Base-by-base conservation (phyloP, 2,329 filamentous ascomycete genomes). In the Aspergillus awamori region DNA sequence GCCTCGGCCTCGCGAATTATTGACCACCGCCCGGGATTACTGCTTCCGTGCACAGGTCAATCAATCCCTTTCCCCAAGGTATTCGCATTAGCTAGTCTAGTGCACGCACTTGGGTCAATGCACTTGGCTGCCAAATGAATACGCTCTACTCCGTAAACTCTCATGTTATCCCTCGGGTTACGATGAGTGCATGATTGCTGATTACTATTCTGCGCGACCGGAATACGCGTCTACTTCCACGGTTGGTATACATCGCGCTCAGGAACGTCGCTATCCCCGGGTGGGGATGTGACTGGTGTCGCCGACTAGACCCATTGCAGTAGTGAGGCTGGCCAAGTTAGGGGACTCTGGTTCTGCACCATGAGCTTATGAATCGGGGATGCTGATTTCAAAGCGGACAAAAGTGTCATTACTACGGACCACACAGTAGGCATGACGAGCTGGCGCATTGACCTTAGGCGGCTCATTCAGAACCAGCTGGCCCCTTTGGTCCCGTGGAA, bases 261-360 rank as follows among this genome's bases (percentile, higher is more conserved):
- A 30, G 45, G 22, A 8, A 28, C 39, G 39, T 36, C 33, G 11
- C 10, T 36, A 10, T 36, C 33, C n/a, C 15, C 39, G 45, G 26
- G 47, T 51, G 47, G 47, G 47, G 47, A 33, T 51, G 47, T 51
- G 47, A 51, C 47, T 51, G 47, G 47, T 51, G 28, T 51, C 28
- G 26, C 20, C 47, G n/a, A 33, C 8, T 51, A 28, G 15, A 17
- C 47, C 47, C 8, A 30, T 51, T 51, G 0, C 13, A n/a, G 47
- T 8, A 30, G 45, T 26, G 22, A 49, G 45, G 41, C 41, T 45
- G 41, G 41, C 41, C 17, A 45, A 17, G 41, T 45, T 45, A 45
- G 41, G 41, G 41, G 22, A 20, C 41, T 30, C 28, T 13, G 17
- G 33, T 36, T 22, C 41, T 45, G 41, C 41, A 45, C 41, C 41